These are phyloP conservation scores for sunflower (Helianthus annuus) DNA, from an alignment of 129 eudicot species.

Conservation along the genomic window HanXRQr2.0-SUNRISE NC_035435.2:76562208-76562707, in stretches of 20 bases:
- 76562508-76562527: neutral
- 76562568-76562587: neutral
- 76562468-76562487: neutral
- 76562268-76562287: constrained; percentile 60
- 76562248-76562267: constrained; percentile 38
- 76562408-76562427: neutral
- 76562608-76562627: constrained; percentile 1
- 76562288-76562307: constrained; percentile 71
- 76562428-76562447: neutral
- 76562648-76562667: neutral
- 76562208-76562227: neutral
- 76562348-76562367: constrained; percentile 79
- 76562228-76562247: neutral
- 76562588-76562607: neutral
- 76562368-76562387: constrained; percentile 52
- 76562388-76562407: neutral
- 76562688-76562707: neutral
- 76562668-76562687: neutral
- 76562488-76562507: neutral
- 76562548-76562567: neutral
- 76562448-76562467: neutral
- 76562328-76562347: constrained; percentile 72
- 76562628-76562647: neutral
- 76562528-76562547: neutral
- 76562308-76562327: constrained; percentile 69